These are phyloP conservation scores for Aspergillus fumigatus DNA, from an alignment of 2,329 filamentous ascomycete genomes.

Conservation along the genomic window DNA sequence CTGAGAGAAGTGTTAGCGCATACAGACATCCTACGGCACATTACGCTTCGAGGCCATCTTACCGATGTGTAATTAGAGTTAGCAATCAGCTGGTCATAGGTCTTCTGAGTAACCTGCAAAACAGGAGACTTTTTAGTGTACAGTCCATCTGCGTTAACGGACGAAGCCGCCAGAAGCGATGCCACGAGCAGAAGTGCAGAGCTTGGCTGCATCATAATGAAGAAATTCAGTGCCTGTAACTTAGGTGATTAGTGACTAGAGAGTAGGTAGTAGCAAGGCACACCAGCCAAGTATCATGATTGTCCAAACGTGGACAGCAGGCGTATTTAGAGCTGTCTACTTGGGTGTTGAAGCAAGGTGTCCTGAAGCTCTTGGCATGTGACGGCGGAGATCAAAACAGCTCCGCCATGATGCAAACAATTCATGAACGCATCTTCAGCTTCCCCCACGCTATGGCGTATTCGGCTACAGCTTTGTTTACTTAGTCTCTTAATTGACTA, in stretches of 20 bases:
- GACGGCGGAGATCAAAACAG: slow-evolving; percentile 8
- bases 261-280: not conserved
- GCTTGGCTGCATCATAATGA: slow-evolving; percentile 32
- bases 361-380: slow-evolving; percentile 40
- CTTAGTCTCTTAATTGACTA: not conserved
- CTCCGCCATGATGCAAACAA: slow-evolving; percentile 1
- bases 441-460: not conserved
- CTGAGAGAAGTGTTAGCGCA: slow-evolving; percentile 30
- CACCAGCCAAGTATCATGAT: not conserved
- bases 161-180: slow-evolving; percentile 62
- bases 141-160: slow-evolving; percentile 64
- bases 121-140: slow-evolving; percentile 87
- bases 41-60: slow-evolving; percentile 31
- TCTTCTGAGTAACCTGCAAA: slow-evolving; percentile 72
- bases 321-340: slow-evolving; percentile 1
- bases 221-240: not conserved
- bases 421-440: not conserved
- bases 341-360: slow-evolving; percentile 30
- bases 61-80: slow-evolving; percentile 91
- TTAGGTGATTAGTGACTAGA: not conserved
- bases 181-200: slow-evolving; percentile 50
- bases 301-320: not conserved
- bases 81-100: slow-evolving; percentile 76
- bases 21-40: not conserved
- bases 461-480: not conserved